Evolutionary conservation across 2,329 filamentous ascomycete species (phyloP), one percentile per base, ranked within the genome.

Genomic region (Cyphellophora europaea): DNA sequence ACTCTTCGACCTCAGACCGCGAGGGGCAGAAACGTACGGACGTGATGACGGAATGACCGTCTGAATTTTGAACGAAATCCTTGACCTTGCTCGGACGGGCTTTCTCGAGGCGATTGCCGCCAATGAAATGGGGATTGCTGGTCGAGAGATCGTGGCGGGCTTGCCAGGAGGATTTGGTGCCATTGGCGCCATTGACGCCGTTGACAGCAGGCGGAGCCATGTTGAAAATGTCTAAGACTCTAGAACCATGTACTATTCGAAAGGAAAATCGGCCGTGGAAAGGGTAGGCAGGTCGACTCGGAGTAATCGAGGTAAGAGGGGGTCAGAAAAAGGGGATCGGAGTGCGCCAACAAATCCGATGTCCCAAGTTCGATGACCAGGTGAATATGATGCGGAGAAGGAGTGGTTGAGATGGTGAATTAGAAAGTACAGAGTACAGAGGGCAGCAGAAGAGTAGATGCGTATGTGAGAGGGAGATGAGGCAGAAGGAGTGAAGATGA

Each of bases 11-110:
- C 6, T 21, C 8, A 30, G 27, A 14, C 23, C 5, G 14, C n/a
- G 8, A 12, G 13, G 11, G 19, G 19, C 13, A 6, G 18, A 13
- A 28, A 49, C 86, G 71, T 64, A 96, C 91, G 59, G 88, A 96
- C 55, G 86, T 94, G 58, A 98, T 98, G 61, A 96, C 89, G 13
- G 91, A 96, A 72, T 98, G 91, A 42, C 91, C 91, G 55, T 88
- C 84, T 62, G 93, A 73, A 41, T 74, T 71, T 34, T 83, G 77
- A 31, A 98, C 89, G 66, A 96, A 98, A 63, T 98, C 89, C 73
- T 94, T 96, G 44, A 98, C 85, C 55, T 79, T 82, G 59, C 88
- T 82, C 23, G 87, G 74, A 29, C 82, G 66, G 33, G 91, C 91
- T 57, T 82, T 82, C 46, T 77, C 78, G 45, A 98, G 66, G 57